Evolutionary conservation across 176 grass and related monocot genomes (phyloP), one percentile per base, ranked within the genome.

Genomic region (Chloris gayana): DNA sequence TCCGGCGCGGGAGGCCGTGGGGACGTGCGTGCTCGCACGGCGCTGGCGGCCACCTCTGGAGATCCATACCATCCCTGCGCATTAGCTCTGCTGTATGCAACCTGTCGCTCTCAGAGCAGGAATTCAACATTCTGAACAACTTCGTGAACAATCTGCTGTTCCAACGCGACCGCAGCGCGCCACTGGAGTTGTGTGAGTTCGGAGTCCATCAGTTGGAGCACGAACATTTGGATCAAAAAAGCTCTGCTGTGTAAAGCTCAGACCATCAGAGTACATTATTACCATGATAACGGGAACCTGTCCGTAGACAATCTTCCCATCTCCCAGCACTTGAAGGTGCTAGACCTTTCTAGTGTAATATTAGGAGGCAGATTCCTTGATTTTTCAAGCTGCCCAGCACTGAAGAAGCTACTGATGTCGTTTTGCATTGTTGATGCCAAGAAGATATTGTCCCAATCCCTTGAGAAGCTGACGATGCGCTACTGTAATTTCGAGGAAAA

Each of bases 21-120:
- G n/a, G n/a, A n/a, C n/a, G n/a, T n/a, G n/a, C n/a, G n/a, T n/a
- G n/a, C n/a, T n/a, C n/a, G n/a, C n/a, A n/a, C n/a, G n/a, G n/a
- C n/a, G n/a, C n/a, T n/a, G n/a, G n/a, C n/a, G n/a, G 67, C 57
- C 33, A 72, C 67, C 68, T 85, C 75, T 85, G 83, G 83, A 79
- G 64, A 75, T 79, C 75, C 45, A 54, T 79, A 46, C 58, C 83
- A 0, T 9, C 41, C 21, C 67, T 85, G 57, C 75, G 45, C 44
- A 8, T 85, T 25, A 54, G 42, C 19, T n/a, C 19, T 38, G 64
- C 7, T 12, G 7, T 34, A 22, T 21, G 64, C 21, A 22, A 34
- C 33, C 19, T 12, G 35, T 5, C 2, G 7, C 32, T 35, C 31
- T 21, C 63, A 1, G 31, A 66, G 17, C 32, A 67, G 35, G 18